These are phyloP conservation scores for Casuarina glauca DNA, from an alignment of 306 rosid genomes.

Conservation along the genomic window DNA sequence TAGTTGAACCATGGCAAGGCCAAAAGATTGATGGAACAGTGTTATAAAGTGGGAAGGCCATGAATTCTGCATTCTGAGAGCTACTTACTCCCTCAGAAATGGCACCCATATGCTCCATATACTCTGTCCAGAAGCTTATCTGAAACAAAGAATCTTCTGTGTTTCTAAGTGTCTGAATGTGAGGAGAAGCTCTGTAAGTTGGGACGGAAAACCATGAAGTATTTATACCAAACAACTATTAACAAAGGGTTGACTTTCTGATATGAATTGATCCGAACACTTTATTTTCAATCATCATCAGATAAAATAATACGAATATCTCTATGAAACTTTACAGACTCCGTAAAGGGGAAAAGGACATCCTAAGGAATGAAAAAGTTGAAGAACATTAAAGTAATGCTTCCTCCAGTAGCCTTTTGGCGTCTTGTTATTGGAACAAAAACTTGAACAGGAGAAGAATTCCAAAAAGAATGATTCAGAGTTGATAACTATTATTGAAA, in stretches of 20 bases:
- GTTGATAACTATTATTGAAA: background rate
- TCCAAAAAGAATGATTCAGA: background rate
- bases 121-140: background rate
- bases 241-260: constrained; percentile 4
- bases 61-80: constrained; percentile 44
- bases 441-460: background rate
- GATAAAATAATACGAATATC: background rate
- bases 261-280: background rate
- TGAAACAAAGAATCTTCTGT: background rate
- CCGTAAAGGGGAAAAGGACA: background rate
- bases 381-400: constrained; percentile 2
- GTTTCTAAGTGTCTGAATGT: background rate
- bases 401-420: background rate
- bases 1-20: constrained; percentile 43
- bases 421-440: background rate
- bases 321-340: background rate
- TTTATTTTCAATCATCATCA: background rate
- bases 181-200: background rate
- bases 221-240: background rate
- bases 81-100: constrained; percentile 40
- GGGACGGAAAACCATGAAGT: background rate
- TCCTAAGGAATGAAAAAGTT: background rate
- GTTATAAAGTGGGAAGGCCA: constrained; percentile 36
- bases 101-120: constrained; percentile 43
- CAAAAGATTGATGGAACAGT: constrained; percentile 49